Conservation (phyloP, 208 protist species). For the Wallacemonas sp. region DNA sequence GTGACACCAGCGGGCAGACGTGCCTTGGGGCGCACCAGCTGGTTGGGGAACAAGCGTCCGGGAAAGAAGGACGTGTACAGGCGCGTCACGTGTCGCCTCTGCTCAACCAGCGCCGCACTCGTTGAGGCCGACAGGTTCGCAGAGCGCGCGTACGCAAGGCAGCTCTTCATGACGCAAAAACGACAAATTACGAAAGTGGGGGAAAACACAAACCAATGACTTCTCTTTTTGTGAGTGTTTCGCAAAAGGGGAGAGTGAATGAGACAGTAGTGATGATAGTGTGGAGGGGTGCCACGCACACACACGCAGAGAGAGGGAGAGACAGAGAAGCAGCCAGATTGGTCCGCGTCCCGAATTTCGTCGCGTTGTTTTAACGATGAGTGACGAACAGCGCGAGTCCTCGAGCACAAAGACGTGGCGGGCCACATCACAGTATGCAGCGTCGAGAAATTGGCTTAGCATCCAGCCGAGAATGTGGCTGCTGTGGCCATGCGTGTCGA, state of each 20-base stretch:
- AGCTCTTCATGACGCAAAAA: constrained; percentile 10
- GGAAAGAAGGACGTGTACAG: constrained; percentile 89
- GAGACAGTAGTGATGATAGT: no score
- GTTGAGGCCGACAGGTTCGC: not conserved
- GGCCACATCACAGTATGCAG: no score
- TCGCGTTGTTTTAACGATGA: no score
- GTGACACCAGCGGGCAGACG: constrained; percentile 51
- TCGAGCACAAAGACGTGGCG: no score
- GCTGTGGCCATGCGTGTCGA: no score
- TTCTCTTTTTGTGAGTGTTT: no score
- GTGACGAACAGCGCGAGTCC: no score
- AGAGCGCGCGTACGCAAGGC: not conserved
- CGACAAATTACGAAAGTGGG: not conserved
- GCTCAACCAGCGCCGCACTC: constrained; percentile 32
- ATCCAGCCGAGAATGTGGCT: no score
- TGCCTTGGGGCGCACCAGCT: constrained; percentile 62
- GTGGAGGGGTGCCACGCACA: no score
- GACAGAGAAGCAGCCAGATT: not conserved
- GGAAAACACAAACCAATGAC: constrained; percentile 6
- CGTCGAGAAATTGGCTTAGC: no score
- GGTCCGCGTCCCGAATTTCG: no score
- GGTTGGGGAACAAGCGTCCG: constrained; percentile 72
- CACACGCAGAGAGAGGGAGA: constrained; percentile 15
- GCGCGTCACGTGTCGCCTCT: constrained; percentile 63
- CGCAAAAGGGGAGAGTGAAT: no score